Base-by-base conservation (phyloP, 2,329 filamentous ascomycete genomes). In the Fusarium sp. region DNA sequence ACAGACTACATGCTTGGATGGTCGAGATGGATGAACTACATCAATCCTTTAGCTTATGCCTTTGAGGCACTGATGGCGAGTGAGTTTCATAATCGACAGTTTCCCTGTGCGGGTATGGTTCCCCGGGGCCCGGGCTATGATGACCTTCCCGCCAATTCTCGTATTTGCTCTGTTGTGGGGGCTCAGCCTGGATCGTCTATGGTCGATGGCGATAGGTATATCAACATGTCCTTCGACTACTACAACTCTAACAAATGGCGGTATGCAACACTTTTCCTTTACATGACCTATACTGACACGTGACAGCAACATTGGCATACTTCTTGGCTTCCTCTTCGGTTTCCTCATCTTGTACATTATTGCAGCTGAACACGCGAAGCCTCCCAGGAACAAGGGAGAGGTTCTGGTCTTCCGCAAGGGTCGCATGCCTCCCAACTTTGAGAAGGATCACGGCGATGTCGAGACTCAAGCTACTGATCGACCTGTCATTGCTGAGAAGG, bases 271-370 rank as follows among this genome's bases (percentile, higher is more conserved):
- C 1, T 4, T 5, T 4, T 20, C 3, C 1, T 7, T 3, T 0
- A 3, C 0, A 5, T 3, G 2, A 0, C 4, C 0, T 5, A 5
- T 6, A 4, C 41, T 62, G 3, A 62, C 35, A 7, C 35, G 1
- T 0, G 2, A 0, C 9, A 83, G 91, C 5, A 93, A 94, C 75
- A 85, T 93, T 58, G 92, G 91, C 3, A 92, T 94, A 65, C 79
- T 93, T 4, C 79, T 90, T 15, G 91, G 79, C 0, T 93, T 93
- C 78, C 80, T 91, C 57, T 76, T 91, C 36, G 88, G 86, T 54
- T 93, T 93, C 81, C 87, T 91, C 80, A 62, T 81, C 7, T 65
- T 90, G 4, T 93, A 94, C 80, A 86, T 93, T 56, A 50, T 88
- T 22, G 88, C 89, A 0, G 86, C 88, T 0, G 92, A 94, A 74